Conservation (phyloP, 257 asterid genomes). For the Parsonsia alboflavescens region DNA sequence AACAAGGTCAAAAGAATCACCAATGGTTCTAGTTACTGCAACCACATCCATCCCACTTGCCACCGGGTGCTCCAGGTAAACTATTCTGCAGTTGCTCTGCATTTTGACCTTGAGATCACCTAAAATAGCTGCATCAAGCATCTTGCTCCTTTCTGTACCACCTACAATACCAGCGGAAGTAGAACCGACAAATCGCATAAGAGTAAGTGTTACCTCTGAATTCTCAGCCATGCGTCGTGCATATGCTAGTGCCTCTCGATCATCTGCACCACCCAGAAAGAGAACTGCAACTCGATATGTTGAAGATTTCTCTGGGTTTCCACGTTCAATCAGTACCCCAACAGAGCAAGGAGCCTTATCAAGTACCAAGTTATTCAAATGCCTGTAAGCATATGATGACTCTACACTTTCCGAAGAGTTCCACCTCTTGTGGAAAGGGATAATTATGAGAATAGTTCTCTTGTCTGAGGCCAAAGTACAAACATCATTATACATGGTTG, state of each 20-base stretch:
- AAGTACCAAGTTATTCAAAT: conserved; percentile 41
- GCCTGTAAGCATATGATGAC: conserved; percentile 36
- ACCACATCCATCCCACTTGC: conserved; percentile 41
- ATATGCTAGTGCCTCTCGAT: conserved; percentile 59
- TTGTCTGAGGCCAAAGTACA: conserved; percentile 49
- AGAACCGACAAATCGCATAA: conserved; percentile 26
- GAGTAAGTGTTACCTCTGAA: conserved; percentile 29
- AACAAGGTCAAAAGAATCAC: conserved; percentile 37
- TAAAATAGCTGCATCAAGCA: conserved; percentile 49
- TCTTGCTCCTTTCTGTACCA: conserved; percentile 54
- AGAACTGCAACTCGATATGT: conserved; percentile 34
- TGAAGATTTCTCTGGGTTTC: conserved; percentile 26
- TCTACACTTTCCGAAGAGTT: conserved; percentile 25
- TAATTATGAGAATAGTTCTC: conserved; percentile 40
- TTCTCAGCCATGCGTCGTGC: conserved; percentile 40
- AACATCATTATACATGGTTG: conserved; percentile 52
- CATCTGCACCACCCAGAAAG: conserved; percentile 63
- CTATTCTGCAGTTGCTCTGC: conserved; percentile 14
- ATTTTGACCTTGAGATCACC: conserved; percentile 27
- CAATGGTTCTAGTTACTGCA: conserved; percentile 30
- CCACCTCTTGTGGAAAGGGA: conserved; percentile 43
- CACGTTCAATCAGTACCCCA: conserved; percentile 46
- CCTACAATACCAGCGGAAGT: conserved; percentile 30
- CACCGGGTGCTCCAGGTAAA: conserved; percentile 39
- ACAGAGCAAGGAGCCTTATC: conserved; percentile 65